Evolutionary conservation across 1,284 basidiomycete genomes (phyloP).

Genomic region (Coniferiporia sulphurascens): DNA sequence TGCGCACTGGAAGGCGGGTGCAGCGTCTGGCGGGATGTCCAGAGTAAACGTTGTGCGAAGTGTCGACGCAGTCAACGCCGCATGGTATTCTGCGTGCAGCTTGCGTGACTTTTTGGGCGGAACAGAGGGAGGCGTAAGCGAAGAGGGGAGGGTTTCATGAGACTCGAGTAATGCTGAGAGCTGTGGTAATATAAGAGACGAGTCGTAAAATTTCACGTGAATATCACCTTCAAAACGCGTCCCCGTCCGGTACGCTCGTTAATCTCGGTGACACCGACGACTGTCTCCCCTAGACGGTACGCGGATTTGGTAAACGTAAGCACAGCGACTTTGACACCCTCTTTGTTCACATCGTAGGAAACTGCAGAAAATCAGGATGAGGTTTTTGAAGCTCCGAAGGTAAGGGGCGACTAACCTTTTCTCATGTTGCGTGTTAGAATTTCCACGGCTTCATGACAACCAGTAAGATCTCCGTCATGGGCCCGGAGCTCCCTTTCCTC

Average conservation of each 20-base stretch:
- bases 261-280: constrained; percentile 81
- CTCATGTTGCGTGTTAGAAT: constrained; percentile 83
- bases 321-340: constrained; percentile 80
- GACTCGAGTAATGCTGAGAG: constrained; percentile 82
- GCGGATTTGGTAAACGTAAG: constrained; percentile 89
- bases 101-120: constrained; percentile 48
- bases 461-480: constrained; percentile 42
- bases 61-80: constrained; percentile 66
- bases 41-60: constrained; percentile 78
- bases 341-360: constrained; percentile 91
- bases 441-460: constrained; percentile 88
- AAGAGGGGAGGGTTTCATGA: constrained; percentile 72
- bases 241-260: constrained; percentile 60
- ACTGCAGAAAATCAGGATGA: constrained; percentile 40
- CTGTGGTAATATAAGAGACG: constrained; percentile 33
- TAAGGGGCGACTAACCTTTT: constrained; percentile 55
- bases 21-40: constrained; percentile 85
- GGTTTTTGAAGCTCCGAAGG: constrained; percentile 9
- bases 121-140: constrained; percentile 37
- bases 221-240: constrained; percentile 65
- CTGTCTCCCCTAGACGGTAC: constrained; percentile 86
- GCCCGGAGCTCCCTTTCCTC: not conserved
- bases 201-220: constrained; percentile 7
- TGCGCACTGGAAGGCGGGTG: constrained; percentile 70
- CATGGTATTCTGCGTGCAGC: constrained; percentile 79